Percentiles rank a stretch among this genome's conserved stretches.
Evolutionary conservation across 1,284 basidiomycete genomes (phyloP).

Genomic region (Trichosporon ovoides): DNA sequence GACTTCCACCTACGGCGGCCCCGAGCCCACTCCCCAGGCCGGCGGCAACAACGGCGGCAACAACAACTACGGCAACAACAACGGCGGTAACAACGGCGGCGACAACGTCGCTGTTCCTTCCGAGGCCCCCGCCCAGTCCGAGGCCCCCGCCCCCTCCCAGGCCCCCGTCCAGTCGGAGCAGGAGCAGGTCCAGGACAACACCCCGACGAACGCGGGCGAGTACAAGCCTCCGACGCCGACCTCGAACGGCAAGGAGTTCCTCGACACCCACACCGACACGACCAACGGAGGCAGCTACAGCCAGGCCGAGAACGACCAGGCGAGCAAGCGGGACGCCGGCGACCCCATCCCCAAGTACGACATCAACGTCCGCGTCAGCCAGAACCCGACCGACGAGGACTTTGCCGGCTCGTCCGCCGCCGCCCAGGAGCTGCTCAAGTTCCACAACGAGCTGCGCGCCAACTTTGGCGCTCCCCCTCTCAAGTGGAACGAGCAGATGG

Average conservation of each 20-base stretch:
- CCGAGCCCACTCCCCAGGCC: background rate
- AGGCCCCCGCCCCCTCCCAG: background rate
- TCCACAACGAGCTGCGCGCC: constrained; percentile 16
- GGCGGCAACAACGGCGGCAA: background rate
- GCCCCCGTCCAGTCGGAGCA: background rate
- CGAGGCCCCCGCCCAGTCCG: background rate
- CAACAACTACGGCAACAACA: background rate
- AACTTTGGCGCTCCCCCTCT: constrained; percentile 7
- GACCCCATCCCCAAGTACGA: constrained; percentile 24
- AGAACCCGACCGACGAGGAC: constrained; percentile 33
- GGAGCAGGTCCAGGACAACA: background rate
- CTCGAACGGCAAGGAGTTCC: constrained; percentile 3
- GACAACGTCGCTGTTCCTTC: background rate
- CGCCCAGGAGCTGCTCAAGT: constrained; percentile 10
- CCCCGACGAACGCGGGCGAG: background rate
- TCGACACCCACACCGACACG: background rate
- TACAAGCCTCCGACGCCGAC: constrained; percentile 1
- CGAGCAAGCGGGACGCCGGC: background rate
- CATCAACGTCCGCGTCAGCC: background rate
- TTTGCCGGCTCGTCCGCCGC: constrained; percentile 4
- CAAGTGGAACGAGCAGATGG: constrained; percentile 8
- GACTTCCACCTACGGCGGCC: constrained; percentile 1
- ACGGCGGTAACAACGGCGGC: too few species aligned
- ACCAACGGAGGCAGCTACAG: background rate
- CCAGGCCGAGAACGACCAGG: background rate